Base-by-base conservation (phyloP, 73 alveolate species). In the Uronychia setigera region DNA sequence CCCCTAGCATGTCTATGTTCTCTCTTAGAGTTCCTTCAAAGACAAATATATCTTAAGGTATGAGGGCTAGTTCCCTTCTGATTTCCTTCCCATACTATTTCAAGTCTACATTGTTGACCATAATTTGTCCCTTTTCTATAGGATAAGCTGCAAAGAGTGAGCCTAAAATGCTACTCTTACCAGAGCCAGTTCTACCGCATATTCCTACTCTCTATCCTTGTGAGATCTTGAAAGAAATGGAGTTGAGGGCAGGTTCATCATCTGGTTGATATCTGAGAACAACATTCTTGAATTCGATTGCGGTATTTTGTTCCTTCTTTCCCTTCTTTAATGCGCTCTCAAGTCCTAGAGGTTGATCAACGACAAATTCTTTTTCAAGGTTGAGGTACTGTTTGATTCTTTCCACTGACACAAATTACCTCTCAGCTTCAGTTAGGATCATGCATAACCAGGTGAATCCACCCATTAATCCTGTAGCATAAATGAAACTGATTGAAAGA, bases 101-200 rank as follows among this genome's bases (percentile, higher is more conserved):
- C 1, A 79, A 5, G 46, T 35, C 81, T 13, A 26, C 35, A 25
- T 82, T 87, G 78, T 59, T 83, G 31, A 80, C 74, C 59, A 34
- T 32, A 77, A 80, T 77, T 85, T 86, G 32, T 57, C 87, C 94
- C 85, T 80, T 80, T 31, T 59, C 30, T 25, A 92, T 85, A 74
- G 67, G 87, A 30, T 88, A 77, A n/a, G 82, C 82, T 31, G 96
- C 94, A 1, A 89, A 74, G 30, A 94, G 35, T 30, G 93, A 88
- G 29, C 88, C 58, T 34, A 94, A 92, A 74, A 97, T 60, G 27
- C 98, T 93, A 76, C 98, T 92, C 88, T 97, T 97, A 32, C 99
- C 99, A 58, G 98, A 93, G 1, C 99, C 99, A 19, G 99, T 96
- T 89, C 99, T 89, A 1, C 99, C 99, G 0, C 91, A 94, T n/a